Percentiles rank a stretch among this genome's conserved stretches.
Conservation (phyloP, 1,284 basidiomycete species). For the Sporisorium graminicola region DNA sequence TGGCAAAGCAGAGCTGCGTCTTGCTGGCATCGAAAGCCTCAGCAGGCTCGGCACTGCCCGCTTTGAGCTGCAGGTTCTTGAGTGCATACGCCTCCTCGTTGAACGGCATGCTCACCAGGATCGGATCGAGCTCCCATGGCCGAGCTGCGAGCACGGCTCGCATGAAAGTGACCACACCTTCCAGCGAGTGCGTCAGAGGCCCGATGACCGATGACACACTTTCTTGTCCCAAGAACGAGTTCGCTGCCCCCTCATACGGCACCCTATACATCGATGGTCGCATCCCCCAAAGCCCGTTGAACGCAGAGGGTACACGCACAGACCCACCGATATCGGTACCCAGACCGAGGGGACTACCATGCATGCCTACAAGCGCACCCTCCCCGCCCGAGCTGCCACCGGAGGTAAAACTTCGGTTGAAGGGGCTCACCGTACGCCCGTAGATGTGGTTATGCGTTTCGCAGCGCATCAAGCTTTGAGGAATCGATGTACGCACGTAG, state of each 20-base stretch:
- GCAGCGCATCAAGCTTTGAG: conserved; percentile 85
- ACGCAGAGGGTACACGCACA: no score
- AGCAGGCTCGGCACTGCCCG: conserved; percentile 18
- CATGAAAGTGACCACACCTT: conserved; percentile 77
- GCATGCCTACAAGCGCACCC: no score
- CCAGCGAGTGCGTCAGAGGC: conserved; percentile 76
- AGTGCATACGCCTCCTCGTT: conserved; percentile 41
- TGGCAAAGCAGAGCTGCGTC: conserved; percentile 38
- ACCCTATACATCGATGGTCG: conserved; percentile 79
- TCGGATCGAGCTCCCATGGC: conserved; percentile 77
- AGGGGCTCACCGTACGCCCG: conserved; percentile 81
- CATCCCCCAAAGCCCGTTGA: no score
- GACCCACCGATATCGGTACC: no score
- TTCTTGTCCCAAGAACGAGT: conserved; percentile 75
- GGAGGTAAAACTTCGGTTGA: conserved; percentile 77
- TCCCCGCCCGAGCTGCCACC: no score
- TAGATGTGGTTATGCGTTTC: conserved; percentile 86
- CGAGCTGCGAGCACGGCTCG: conserved; percentile 74
- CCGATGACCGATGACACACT: conserved; percentile 79
- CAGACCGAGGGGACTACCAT: no score
- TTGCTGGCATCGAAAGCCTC: background rate
- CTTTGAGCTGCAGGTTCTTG: conserved; percentile 29
- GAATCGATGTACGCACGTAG: conserved; percentile 83
- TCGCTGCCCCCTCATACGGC: conserved; percentile 75
- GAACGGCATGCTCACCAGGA: conserved; percentile 41